These are phyloP conservation scores for Eimeria falciformis DNA, from an alignment of 169 alveolate genomes.

Conservation along the genomic window DNA sequence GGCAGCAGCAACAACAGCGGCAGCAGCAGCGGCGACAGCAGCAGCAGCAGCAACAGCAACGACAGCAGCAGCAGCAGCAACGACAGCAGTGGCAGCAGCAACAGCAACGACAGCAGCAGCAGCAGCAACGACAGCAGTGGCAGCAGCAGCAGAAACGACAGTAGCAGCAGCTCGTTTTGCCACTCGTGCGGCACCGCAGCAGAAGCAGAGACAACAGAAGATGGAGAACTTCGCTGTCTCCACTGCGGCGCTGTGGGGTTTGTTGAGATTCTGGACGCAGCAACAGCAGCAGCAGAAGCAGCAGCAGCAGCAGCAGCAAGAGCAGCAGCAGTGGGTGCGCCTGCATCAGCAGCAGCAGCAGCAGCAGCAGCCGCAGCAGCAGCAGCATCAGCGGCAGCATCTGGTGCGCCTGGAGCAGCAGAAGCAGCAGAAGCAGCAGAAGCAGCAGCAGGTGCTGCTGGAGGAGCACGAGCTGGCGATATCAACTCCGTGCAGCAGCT, in stretches of 20 bases:
- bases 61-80: conserved; percentile 23
- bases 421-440: no score
- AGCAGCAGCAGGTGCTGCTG: no score
- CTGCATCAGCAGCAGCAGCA: background rate
- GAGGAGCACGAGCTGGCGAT: no score
- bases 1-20: conserved; percentile 29
- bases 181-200: no score
- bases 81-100: background rate
- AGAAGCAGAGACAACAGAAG: no score
- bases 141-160: conserved; percentile 42
- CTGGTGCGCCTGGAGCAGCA: background rate
- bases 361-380: background rate
- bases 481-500: background rate
- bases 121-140: background rate
- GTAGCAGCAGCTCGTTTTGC: no score
- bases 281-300: background rate
- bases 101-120: background rate
- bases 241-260: background rate
- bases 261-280: background rate
- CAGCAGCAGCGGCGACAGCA: conserved; percentile 28
- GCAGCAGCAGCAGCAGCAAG: conserved; percentile 9
- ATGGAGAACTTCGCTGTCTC: background rate
- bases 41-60: background rate
- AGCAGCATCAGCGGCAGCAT: background rate
- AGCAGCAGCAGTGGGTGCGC: background rate